Conservation (phyloP, 352 stramenopile species). For the Phytophthora ramorum region DNA sequence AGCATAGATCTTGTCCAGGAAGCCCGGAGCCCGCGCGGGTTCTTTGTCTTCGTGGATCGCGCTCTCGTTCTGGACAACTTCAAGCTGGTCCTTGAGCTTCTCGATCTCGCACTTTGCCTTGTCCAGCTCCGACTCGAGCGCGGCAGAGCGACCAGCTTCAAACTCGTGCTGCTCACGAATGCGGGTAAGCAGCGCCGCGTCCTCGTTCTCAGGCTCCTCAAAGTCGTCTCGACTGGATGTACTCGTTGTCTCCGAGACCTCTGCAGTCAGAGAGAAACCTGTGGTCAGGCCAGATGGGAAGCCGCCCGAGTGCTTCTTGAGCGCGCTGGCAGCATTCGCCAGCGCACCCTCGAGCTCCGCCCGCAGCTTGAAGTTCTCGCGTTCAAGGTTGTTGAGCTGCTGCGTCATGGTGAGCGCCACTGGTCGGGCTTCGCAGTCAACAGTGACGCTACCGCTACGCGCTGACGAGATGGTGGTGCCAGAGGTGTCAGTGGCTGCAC, state of each 20-base stretch:
- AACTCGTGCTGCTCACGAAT: conserved; percentile 48
- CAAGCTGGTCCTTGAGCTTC: conserved; percentile 37
- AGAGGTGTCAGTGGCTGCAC: conserved; percentile 56
- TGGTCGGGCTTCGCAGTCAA: conserved; percentile 38
- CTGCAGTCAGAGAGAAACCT: conserved; percentile 38
- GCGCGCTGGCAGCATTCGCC: conserved; percentile 36
- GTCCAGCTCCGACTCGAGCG: conserved; percentile 50
- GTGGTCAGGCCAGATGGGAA: conserved; percentile 34
- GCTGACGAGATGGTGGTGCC: conserved; percentile 44
- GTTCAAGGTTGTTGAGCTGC: conserved; percentile 76
- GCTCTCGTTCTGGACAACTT: conserved; percentile 28
- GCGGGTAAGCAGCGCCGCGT: conserved; percentile 33
- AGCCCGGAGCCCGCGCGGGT: conserved; percentile 39
- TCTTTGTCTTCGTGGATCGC: conserved; percentile 18
- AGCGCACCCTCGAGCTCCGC: conserved; percentile 53
- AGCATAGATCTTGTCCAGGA: conserved; percentile 84
- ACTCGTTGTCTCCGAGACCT: conserved; percentile 57
- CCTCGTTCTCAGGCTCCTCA: conserved; percentile 50
- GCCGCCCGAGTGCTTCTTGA: conserved; percentile 47
- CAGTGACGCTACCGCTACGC: conserved; percentile 30
- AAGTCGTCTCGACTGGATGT: conserved; percentile 57
- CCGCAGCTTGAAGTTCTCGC: conserved; percentile 78
- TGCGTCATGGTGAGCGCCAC: conserved; percentile 71
- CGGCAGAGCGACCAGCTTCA: conserved; percentile 36
- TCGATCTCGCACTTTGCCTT: conserved; percentile 46